Percentiles rank a stretch among this genome's conserved stretches.
Conservation (phyloP, 257 asterid genomes). For the Fraxinus cuspidata region DNA sequence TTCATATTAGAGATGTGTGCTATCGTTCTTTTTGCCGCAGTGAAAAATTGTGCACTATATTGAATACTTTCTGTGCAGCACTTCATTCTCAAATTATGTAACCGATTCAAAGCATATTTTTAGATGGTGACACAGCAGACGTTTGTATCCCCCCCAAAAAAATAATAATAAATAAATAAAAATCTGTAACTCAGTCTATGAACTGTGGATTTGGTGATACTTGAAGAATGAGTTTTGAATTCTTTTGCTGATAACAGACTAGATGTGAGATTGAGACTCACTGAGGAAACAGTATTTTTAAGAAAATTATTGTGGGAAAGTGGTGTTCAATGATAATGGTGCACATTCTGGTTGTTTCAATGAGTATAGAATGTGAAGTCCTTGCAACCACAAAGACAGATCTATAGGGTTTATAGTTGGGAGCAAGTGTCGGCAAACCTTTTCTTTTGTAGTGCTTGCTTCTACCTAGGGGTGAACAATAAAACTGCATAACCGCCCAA, state of each 20-base stretch:
- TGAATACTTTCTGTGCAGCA: too few relatives aligned
- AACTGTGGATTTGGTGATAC: background rate
- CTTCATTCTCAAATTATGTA: too few relatives aligned
- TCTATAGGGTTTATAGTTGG: background rate
- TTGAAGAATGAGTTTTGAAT: background rate
- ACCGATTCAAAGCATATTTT: too few relatives aligned
- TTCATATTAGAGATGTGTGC: too few relatives aligned
- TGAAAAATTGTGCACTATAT: too few relatives aligned
- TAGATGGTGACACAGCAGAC: too few relatives aligned
- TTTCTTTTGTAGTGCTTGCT: too few relatives aligned
- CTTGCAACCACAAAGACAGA: background rate
- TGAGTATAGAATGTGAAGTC: background rate
- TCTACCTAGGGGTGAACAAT: background rate
- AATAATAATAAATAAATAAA: too few relatives aligned
- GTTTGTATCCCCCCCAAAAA: too few relatives aligned
- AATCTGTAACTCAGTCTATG: background rate
- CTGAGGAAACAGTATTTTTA: background rate
- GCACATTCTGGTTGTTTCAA: background rate
- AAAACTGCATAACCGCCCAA: too few relatives aligned
- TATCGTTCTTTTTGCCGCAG: too few relatives aligned
- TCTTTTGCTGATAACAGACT: background rate
- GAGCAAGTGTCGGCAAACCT: background rate
- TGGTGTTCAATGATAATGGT: background rate
- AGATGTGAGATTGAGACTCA: background rate
- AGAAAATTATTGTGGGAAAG: background rate